Evolutionary conservation across 2,329 filamentous ascomycete genomes (phyloP), one percentile per base, ranked within the genome.

Genomic region (Colletotrichum shisoi): DNA sequence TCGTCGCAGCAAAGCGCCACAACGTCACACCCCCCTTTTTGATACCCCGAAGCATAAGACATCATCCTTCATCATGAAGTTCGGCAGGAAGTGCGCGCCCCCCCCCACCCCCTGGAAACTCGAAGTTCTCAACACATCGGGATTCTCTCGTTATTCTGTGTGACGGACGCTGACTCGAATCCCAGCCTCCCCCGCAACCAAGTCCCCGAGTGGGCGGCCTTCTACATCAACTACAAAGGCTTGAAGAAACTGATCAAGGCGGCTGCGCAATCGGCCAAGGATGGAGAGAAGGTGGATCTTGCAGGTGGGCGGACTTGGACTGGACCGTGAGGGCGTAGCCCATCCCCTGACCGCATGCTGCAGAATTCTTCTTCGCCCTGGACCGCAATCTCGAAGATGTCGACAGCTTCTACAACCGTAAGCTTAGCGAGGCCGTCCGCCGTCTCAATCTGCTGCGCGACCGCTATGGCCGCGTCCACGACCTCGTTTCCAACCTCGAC

Each of bases 351-450:
- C 77, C 70, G 71, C 70, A 70, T 71, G 69, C 70, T 73, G 73
- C 82, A 97, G 95, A 94, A 79, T 97, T 99, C 85, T 97, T 97
- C 83, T 97, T 94, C 79, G 92, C 91, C 71, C 89, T 99, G 77
- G 95, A 99, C 77, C 92, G 95, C 73, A 97, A 98, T 77, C 89
- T 99, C 75, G 95, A 99, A 83, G 91, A 96, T 79, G 94, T 99
- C 77, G 93, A 97, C 79, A 87, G 87, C 58, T 98, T 99, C 79
- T 98, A 97, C 83, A 97, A 96, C 81, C 96, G 94, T 78, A 97
- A 97, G 77, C 93, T 93, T 75, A 86, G 88, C 69, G 94, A 98
- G 73, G 90, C 90, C 69, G 89, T 90, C 44, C 90, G 95, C 68
- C 89, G 94, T 42, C 83, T 98, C 71, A 93, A 92, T 72, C 86